These are phyloP conservation scores for Emmonsiellopsis sp. DNA, from an alignment of 2,329 filamentous ascomycete species.

Conservation along the genomic window DNA sequence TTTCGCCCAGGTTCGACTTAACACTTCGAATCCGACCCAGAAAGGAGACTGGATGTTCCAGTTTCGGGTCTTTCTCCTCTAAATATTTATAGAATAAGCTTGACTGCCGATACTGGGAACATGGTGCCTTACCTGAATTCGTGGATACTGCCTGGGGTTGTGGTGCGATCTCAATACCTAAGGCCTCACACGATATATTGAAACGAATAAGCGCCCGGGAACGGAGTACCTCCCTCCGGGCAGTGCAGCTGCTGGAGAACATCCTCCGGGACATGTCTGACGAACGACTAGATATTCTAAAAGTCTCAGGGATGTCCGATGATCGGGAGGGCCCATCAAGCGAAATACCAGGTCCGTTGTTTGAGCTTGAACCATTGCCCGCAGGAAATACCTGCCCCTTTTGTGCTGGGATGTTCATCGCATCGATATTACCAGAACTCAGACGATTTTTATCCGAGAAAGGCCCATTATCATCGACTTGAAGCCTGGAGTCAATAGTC, in stretches of 20 bases:
- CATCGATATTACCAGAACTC: neutral
- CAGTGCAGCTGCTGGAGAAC: conserved; percentile 14
- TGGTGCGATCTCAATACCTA: conserved; percentile 3
- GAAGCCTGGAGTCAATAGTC: conserved; percentile 4
- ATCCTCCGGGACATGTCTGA: conserved; percentile 15
- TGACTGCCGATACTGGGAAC: neutral
- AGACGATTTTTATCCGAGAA: conserved; percentile 9
- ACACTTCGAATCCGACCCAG: conserved; percentile 26
- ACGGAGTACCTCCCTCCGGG: conserved; percentile 14
- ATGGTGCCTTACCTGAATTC: neutral
- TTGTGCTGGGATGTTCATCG: neutral
- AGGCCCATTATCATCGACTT: conserved; percentile 3
- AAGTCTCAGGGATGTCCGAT: conserved; percentile 3
- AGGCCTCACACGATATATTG: conserved; percentile 16
- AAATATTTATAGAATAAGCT: neutral
- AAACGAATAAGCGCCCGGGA: conserved; percentile 16
- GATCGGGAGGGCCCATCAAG: conserved; percentile 4
- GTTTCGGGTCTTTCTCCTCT: neutral
- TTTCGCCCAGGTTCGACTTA: conserved; percentile 25
- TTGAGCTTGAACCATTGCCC: neutral
- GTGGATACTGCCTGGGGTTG: neutral
- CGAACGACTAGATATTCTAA: conserved; percentile 14
- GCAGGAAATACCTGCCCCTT: neutral
- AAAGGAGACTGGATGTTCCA: neutral
- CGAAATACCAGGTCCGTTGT: neutral